A percentile compares a stretch with the other conserved stretches of the same genome.
Evolutionary conservation across 208 protist genomes (phyloP).

Genomic region (Trypanosoma rangeli): DNA sequence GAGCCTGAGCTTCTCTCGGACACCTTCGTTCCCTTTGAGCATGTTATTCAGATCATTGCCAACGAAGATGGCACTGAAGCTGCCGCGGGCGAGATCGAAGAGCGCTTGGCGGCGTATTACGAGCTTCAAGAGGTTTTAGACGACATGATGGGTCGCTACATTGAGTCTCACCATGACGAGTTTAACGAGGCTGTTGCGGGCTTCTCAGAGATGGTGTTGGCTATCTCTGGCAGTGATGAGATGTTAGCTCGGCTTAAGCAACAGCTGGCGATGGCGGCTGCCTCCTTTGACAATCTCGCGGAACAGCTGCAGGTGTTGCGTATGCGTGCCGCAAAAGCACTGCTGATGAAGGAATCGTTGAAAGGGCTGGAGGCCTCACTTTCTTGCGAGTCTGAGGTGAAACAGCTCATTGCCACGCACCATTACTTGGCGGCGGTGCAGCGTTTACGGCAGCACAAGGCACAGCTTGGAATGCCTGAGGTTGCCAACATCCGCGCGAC

Average conservation of each 20-base stretch:
- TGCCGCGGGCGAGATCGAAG: slow-evolving; percentile 58
- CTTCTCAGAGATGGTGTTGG: slow-evolving; percentile 86
- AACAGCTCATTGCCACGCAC: slow-evolving; percentile 35
- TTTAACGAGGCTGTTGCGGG: slow-evolving; percentile 79
- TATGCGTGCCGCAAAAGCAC: slow-evolving; percentile 64
- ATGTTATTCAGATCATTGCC: slow-evolving; percentile 76
- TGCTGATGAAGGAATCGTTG: slow-evolving; percentile 69
- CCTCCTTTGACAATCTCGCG: slow-evolving; percentile 64
- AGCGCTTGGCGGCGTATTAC: slow-evolving; percentile 58
- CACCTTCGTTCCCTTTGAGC: slow-evolving; percentile 75
- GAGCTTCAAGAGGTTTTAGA: slow-evolving; percentile 70
- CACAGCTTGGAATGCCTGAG: slow-evolving; percentile 37
- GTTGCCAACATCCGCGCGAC: slow-evolving; percentile 55
- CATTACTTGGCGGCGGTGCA: slow-evolving; percentile 74
- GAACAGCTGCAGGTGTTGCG: slow-evolving; percentile 75
- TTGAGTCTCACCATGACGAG: slow-evolving; percentile 74
- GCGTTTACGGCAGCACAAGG: slow-evolving; percentile 44
- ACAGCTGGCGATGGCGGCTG: slow-evolving; percentile 48
- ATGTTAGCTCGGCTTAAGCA: slow-evolving; percentile 70
- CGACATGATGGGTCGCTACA: slow-evolving; percentile 63
- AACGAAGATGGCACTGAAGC: slow-evolving; percentile 61
- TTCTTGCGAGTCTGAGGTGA: slow-evolving; percentile 52
- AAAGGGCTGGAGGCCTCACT: slow-evolving; percentile 55
- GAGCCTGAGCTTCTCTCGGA: slow-evolving; percentile 56
- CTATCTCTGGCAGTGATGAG: slow-evolving; percentile 79